Evolutionary conservation across 495 filamentous ascomycete species (phyloP), one percentile per base, ranked within the genome.

Genomic region (Penicillium cinerascens): DNA sequence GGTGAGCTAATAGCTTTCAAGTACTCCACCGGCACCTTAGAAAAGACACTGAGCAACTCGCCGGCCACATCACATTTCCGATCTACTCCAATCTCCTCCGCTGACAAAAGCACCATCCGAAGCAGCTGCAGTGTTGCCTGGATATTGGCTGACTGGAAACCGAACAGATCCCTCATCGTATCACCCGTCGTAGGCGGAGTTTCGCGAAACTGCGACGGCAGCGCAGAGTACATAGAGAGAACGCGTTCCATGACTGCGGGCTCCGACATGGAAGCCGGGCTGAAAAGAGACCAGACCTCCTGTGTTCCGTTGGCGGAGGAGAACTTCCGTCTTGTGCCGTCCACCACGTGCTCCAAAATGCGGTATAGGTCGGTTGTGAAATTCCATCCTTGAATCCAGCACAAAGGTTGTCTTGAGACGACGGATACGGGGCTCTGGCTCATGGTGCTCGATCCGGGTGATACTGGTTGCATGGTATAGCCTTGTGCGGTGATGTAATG

Each of bases 71-170:
- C 56, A 44, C 78, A 80, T 54, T 77, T 77, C 22, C 70, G 61
- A 38, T 75, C 64, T 3, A 76, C 62, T 22, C 70, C 71, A 33
- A 63, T 65, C 35, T 71, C 66, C 36, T 72, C 73, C 0, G 69
- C 62, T 3, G 71, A 71, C 49, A 79, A 69, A 8, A 78, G 61
- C 5, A 76, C 65, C 66, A 80, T 78, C 9, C 75, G 74, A 6
- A 80, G 68, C 10, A 80, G 68, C 48, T 77, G 74, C 11, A 80
- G 56, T 4, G 75, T 79, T 4, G 76, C 75, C 22, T 72, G 67
- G 39, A 81, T 80, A 47, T 79, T 78, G 37, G 78, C 78, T n/a
- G 75, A 74, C 57, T 80, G 77, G 42, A 79, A 78, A 1, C 75
- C 71, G 45, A 73, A 76, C 1, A 73, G 61, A 52, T 78, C 70